phyloP scores from a whole-genome alignment of 208 protist species.

The Leishmania braziliensis region DNA sequence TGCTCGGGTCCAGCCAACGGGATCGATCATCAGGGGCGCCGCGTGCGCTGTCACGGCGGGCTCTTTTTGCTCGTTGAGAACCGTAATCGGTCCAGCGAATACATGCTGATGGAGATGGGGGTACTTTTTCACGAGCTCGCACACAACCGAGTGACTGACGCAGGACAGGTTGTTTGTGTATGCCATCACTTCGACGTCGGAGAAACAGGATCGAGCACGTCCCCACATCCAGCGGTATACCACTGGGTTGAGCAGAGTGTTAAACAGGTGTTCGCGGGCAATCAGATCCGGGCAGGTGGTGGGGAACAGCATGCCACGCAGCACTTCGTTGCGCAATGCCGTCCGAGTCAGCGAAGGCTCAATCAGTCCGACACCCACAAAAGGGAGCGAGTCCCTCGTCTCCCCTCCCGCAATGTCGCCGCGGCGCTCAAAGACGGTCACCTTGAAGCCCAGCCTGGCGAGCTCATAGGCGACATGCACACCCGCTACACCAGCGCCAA shows the following conservation, averaged over 20 bases:
- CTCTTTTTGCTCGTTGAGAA: slow-evolving; percentile 24
- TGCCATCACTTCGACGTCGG: slow-evolving; percentile 52
- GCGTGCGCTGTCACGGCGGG: slow-evolving; percentile 49
- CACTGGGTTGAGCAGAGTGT: slow-evolving; percentile 56
- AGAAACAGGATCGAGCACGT: slow-evolving; percentile 47
- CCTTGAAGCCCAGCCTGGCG: slow-evolving; percentile 74
- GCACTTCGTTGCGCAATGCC: slow-evolving; percentile 38
- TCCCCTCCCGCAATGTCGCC: slow-evolving; percentile 45
- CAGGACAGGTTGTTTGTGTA: slow-evolving; percentile 80
- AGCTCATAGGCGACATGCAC: slow-evolving; percentile 89
- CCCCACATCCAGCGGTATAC: slow-evolving; percentile 76
- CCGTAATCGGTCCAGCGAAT: slow-evolving; percentile 21
- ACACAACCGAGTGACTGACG: slow-evolving; percentile 62
- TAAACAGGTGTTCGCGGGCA: slow-evolving; percentile 51
- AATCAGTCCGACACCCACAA: slow-evolving; percentile 77
- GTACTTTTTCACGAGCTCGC: slow-evolving; percentile 55
- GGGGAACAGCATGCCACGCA: slow-evolving; percentile 48
- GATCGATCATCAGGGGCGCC: slow-evolving; percentile 67
- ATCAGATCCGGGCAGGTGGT: slow-evolving; percentile 55
- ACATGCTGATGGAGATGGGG: slow-evolving; percentile 60
- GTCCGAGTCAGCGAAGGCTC: slow-evolving; percentile 54
- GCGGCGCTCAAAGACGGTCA: slow-evolving; percentile 80
- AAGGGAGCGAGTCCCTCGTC: slow-evolving; percentile 67
- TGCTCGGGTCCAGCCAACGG: slow-evolving; percentile 71
- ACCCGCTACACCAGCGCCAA: slow-evolving; percentile 82